Evolutionary conservation across 352 stramenopile species (phyloP), one percentile per base, ranked within the genome.

Genomic region (Discostella stelligera): DNA sequence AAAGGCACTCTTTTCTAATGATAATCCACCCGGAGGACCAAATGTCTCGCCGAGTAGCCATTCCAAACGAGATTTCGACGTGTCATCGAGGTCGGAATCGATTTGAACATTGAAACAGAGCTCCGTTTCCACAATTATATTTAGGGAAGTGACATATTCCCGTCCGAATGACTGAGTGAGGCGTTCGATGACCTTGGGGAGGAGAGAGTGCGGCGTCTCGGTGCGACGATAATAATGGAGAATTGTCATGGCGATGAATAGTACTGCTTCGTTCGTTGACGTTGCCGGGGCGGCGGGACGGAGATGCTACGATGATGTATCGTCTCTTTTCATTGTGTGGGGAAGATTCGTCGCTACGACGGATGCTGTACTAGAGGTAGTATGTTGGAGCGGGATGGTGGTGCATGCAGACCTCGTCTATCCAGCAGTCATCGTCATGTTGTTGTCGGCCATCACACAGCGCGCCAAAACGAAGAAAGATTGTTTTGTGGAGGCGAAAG

Each of bases 11-110:
- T 77, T 66, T 64, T 91, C 85, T 0, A 90, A 30, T 10, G 71
- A 71, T 6, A 93, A 54, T 44, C 79, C 79, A 67, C 96, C 87
- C 11, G 37, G 37, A 55, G 90, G 91, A 80, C 98, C 95, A 80
- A 98, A 99, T 4, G 97, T 99, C 89, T 99, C 97, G 61, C 90
- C 92, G 21, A 98, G 89, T 46, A 99, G 89, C 97, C 96, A 99
- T 74, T 96, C 91, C 37, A 98, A 88, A 13, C 68, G 56, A n/a
- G 71, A 11, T 4, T 58, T 87, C 37, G 87, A 59, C 58, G 80
- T 89, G 14, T 94, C 84, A 52, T 92, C 82, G 23, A 98, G 86
- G 37, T 81, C 49, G 18, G 69, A 16, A n/a, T 58, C 54, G 0
- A 79, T 44, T 79, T 98, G 90, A 11, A 99, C 91, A 87, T 98